Conservation (phyloP, 176 grass and related monocot genomes). For the Oryza glumipatula region DNA sequence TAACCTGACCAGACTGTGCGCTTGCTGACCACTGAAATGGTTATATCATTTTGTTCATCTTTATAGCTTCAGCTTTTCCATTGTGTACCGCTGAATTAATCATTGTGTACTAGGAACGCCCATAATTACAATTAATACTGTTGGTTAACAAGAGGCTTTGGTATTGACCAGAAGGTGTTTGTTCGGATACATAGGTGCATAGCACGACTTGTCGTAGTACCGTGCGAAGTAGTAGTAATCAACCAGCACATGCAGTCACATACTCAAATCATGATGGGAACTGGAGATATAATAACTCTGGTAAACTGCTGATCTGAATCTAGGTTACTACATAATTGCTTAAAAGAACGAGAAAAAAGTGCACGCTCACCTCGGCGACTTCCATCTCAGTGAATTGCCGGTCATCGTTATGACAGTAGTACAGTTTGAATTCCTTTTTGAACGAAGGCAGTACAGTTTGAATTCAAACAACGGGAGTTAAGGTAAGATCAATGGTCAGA, state of each 20-base stretch:
- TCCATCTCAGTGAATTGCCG: neutral
- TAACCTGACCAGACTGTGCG: neutral
- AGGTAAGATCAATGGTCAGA: neutral
- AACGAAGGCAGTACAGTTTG: neutral
- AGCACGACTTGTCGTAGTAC: constrained; percentile 6
- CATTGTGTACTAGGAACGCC: neutral
- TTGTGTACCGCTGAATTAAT: neutral
- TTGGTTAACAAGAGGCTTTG: neutral
- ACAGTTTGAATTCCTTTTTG: neutral
- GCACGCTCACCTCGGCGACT: neutral
- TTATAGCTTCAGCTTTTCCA: constrained; percentile 1
- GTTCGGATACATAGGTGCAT: neutral
- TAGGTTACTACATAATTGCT: neutral
- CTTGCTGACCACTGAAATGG: constrained; percentile 4
- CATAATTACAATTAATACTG: neutral
- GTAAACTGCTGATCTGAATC: neutral
- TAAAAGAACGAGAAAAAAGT: neutral
- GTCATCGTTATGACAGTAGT: neutral
- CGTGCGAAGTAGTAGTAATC: neutral
- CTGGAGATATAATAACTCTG: neutral
- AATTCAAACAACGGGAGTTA: neutral
- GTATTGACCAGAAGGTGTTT: neutral
- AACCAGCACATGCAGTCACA: constrained; percentile 34
- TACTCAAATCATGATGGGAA: constrained; percentile 23
- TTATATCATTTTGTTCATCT: constrained; percentile 26